Conservation (phyloP, 805 yeast species). For the Candida yuanshanica region DNA sequence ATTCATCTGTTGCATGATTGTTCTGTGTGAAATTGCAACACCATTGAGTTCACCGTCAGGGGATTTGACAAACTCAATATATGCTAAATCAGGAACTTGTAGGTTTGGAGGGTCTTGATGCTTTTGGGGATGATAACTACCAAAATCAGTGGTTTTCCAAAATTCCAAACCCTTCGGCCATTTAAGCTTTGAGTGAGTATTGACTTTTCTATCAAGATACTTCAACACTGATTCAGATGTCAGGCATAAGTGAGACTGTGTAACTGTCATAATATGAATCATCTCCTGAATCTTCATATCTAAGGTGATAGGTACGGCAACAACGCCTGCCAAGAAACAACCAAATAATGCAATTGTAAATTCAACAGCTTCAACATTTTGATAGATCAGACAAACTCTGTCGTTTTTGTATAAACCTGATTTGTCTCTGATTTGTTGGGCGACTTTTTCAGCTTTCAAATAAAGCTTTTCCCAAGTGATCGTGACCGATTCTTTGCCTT, state of each 20-base stretch:
- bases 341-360: slow-evolving; percentile 84
- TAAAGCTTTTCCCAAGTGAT: slow-evolving; percentile 90
- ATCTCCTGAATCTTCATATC: slow-evolving; percentile 66
- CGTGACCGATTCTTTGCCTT: slow-evolving; percentile 71
- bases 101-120: slow-evolving; percentile 56
- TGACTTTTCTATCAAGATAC: slow-evolving; percentile 57
- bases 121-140: slow-evolving; percentile 57
- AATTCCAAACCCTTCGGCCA: slow-evolving; percentile 74
- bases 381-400: slow-evolving; percentile 78
- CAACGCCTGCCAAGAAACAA: slow-evolving; percentile 87
- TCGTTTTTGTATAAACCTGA: slow-evolving; percentile 73
- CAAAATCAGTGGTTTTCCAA: slow-evolving; percentile 87
- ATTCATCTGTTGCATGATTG: slow-evolving; percentile 83
- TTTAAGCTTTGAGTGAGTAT: slow-evolving; percentile 38
- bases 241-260: slow-evolving; percentile 72
- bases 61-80: slow-evolving; percentile 85
- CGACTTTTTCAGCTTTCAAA: slow-evolving; percentile 77
- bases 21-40: slow-evolving; percentile 85
- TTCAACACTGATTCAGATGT: slow-evolving; percentile 77
- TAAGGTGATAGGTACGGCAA: slow-evolving; percentile 89
- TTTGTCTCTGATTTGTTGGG: slow-evolving; percentile 72
- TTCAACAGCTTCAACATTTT: slow-evolving; percentile 77
- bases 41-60: slow-evolving; percentile 92
- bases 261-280: slow-evolving; percentile 60
- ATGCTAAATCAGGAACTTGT: slow-evolving; percentile 80